Percentiles rank a stretch among this genome's conserved stretches.
Evolutionary conservation across 352 stramenopile species (phyloP).

Genomic region (Pythium dissotocum): DNA sequence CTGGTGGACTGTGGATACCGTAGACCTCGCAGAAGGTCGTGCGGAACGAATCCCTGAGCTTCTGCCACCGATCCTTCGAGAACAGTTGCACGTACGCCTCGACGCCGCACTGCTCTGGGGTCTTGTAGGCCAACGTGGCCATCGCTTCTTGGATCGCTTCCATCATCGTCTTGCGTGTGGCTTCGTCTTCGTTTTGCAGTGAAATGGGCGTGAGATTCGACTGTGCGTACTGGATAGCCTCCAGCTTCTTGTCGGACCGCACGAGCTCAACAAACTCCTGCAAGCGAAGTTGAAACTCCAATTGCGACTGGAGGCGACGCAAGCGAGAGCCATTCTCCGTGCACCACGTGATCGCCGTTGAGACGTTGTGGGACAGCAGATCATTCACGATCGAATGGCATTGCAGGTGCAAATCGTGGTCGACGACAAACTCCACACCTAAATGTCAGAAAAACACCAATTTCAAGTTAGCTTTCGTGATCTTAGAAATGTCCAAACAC

Average conservation of each 20-base stretch:
- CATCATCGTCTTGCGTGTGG: conserved; percentile 52
- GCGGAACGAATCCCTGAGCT: conserved; percentile 57
- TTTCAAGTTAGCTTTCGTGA: conserved; percentile 1
- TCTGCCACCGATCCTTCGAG: conserved; percentile 53
- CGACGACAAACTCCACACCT: conserved; percentile 66
- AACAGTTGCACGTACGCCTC: conserved; percentile 68
- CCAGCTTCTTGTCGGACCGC: conserved; percentile 63
- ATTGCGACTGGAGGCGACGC: conserved; percentile 59
- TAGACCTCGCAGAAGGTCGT: conserved; percentile 71
- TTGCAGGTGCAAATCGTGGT: conserved; percentile 60
- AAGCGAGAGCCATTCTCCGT: conserved; percentile 69
- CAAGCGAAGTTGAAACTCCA: conserved; percentile 76
- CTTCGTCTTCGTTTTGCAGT: conserved; percentile 61
- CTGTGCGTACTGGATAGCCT: conserved; percentile 74
- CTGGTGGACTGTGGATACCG: conserved; percentile 63
- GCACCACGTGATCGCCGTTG: conserved; percentile 67
- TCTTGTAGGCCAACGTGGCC: conserved; percentile 72
- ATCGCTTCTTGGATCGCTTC: conserved; percentile 69
- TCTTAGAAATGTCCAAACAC: background rate
- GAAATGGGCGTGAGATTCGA: conserved; percentile 60
- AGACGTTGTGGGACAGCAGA: conserved; percentile 46
- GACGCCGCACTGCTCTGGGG: conserved; percentile 59
- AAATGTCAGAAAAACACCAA: background rate
- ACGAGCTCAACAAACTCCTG: conserved; percentile 84
- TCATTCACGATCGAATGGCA: conserved; percentile 60